Evolutionary conservation across 176 grass and related monocot species (phyloP).

Genomic region (Oryza glumipatula): DNA sequence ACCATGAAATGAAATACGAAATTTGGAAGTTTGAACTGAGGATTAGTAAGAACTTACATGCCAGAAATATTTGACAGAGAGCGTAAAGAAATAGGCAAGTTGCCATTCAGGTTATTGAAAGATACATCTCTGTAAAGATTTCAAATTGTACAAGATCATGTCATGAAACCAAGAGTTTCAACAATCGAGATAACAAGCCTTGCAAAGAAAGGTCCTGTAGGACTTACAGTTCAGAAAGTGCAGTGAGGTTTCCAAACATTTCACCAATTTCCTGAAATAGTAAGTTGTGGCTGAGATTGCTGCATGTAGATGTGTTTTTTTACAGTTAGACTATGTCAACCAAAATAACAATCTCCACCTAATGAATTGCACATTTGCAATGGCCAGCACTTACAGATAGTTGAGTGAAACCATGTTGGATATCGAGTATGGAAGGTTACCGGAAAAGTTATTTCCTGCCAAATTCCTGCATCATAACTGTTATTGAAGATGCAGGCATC

Average conservation of each 20-base stretch:
- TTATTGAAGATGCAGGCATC: slow-evolving; percentile 25
- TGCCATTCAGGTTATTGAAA: slow-evolving; percentile 80
- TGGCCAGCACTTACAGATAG: slow-evolving; percentile 71
- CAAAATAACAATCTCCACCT: background rate
- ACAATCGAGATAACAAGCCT: background rate
- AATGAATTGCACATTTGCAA: slow-evolving; percentile 27
- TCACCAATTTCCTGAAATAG: slow-evolving; percentile 81
- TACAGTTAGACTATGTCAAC: slow-evolving; percentile 29
- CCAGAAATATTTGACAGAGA: slow-evolving; percentile 82
- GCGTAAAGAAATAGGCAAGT: slow-evolving; percentile 69
- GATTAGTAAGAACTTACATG: slow-evolving; percentile 60
- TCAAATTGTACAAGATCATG: slow-evolving; percentile 36
- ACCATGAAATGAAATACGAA: slow-evolving; percentile 36
- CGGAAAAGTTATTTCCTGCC: slow-evolving; percentile 71
- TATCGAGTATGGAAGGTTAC: slow-evolving; percentile 83
- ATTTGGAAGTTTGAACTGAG: background rate
- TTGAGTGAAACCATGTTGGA: slow-evolving; percentile 69
- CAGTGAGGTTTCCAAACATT: slow-evolving; percentile 71
- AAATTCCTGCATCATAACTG: slow-evolving; percentile 66
- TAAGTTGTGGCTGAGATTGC: slow-evolving; percentile 91
- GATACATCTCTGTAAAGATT: slow-evolving; percentile 73
- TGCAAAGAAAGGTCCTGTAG: slow-evolving; percentile 2
- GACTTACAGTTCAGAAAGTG: slow-evolving; percentile 82
- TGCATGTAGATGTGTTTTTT: slow-evolving; percentile 46
- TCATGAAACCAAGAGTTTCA: slow-evolving; percentile 20